Evolutionary conservation across 2,329 filamentous ascomycete genomes (phyloP).

Genomic region (Fusarium armeniacum): DNA sequence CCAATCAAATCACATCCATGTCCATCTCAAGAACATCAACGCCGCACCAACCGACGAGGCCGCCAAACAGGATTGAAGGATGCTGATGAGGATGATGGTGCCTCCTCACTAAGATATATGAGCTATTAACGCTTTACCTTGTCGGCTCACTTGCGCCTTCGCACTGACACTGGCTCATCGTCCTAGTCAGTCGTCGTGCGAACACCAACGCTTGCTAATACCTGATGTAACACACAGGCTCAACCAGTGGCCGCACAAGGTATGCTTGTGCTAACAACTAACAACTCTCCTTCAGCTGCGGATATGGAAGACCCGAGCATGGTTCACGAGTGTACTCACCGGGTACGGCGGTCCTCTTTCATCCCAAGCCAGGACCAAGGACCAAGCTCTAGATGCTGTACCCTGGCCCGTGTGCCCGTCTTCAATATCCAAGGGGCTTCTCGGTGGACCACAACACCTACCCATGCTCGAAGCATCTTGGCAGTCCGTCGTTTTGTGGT

Average conservation of each 20-base stretch:
- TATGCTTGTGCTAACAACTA: conserved; percentile 5
- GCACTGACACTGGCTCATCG: conserved; percentile 22
- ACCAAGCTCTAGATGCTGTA: conserved; percentile 14
- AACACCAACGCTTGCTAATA: conserved; percentile 20
- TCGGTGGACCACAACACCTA: conserved; percentile 41
- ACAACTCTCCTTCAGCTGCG: background rate
- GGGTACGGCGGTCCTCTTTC: conserved; percentile 32
- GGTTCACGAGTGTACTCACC: conserved; percentile 10
- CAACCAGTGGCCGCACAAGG: conserved; percentile 6
- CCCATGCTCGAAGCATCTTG: conserved; percentile 42
- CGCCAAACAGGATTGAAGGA: conserved; percentile 27
- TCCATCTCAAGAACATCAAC: conserved; percentile 30
- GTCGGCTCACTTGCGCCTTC: conserved; percentile 14
- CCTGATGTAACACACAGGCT: conserved; percentile 4
- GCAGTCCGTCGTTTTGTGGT: conserved; percentile 50
- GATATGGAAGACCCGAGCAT: conserved; percentile 4
- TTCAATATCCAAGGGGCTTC: conserved; percentile 44
- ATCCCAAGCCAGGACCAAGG: conserved; percentile 23
- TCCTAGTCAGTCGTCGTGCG: conserved; percentile 17
- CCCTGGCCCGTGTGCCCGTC: conserved; percentile 8
- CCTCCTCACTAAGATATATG: conserved; percentile 14
- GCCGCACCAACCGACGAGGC: conserved; percentile 33
- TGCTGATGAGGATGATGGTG: conserved; percentile 4
- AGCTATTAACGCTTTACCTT: conserved; percentile 6
- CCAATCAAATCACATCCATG: conserved; percentile 37